Evolutionary conservation across 139 green algal genomes (phyloP).

Genomic region (Bryopsis sp.): DNA sequence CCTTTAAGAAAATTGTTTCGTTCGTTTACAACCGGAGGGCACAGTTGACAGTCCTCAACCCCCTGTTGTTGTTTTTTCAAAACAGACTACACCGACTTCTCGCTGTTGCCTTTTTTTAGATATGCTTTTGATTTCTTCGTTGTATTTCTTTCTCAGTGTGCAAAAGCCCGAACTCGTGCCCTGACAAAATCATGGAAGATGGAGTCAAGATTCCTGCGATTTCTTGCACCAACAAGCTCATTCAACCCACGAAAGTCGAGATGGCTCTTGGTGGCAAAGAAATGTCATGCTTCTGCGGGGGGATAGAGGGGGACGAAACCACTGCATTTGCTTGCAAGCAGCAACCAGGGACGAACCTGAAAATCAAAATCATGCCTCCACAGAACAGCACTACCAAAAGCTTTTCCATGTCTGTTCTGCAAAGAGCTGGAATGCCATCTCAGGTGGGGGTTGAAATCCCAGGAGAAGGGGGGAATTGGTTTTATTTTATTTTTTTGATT

Average conservation of each 20-base stretch:
- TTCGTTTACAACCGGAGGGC: background rate
- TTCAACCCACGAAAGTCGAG: constrained; percentile 21
- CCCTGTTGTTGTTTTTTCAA: background rate
- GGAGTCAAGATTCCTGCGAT: constrained; percentile 10
- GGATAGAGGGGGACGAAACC: constrained; percentile 35
- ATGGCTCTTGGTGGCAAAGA: constrained; percentile 24
- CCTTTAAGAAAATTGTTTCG: background rate
- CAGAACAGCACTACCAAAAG: constrained; percentile 8
- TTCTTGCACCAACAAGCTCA: constrained; percentile 17
- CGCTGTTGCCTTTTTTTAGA: constrained; percentile 3
- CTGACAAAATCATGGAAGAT: background rate
- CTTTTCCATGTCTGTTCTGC: constrained; percentile 22
- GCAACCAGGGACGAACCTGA: constrained; percentile 42
- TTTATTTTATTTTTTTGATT: background rate
- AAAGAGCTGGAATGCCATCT: constrained; percentile 34
- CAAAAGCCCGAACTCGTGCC: constrained; percentile 2
- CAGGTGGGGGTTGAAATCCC: background rate
- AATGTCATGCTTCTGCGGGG: constrained; percentile 38
- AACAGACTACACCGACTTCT: background rate
- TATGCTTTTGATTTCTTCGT: background rate
- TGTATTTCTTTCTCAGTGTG: constrained; percentile 11
- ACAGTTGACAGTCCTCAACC: background rate
- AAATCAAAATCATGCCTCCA: constrained; percentile 31
- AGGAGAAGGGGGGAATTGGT: background rate
- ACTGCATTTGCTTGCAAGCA: constrained; percentile 37